Conservation (phyloP, 257 asterid species). For the Nicotiana obtusifolia region DNA sequence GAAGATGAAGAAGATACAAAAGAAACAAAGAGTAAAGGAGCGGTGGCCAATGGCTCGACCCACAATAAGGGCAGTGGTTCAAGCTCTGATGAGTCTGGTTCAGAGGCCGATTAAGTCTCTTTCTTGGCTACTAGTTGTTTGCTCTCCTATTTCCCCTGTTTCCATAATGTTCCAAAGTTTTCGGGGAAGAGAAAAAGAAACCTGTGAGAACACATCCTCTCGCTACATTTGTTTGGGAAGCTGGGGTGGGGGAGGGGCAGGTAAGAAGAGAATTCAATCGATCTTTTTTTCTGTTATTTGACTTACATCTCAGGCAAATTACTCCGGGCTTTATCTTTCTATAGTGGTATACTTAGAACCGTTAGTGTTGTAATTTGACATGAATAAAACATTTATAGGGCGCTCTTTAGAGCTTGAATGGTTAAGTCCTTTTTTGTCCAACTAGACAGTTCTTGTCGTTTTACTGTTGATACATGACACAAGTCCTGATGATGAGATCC, state of each 20-base stretch:
- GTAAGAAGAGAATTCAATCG: not conserved
- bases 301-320: not conserved
- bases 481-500: too few relatives aligned
- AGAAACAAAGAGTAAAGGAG: conserved; percentile 38
- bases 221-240: not conserved
- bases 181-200: not conserved
- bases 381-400: not conserved
- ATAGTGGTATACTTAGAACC: not conserved
- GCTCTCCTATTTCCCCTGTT: not conserved
- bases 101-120: conserved; percentile 42
- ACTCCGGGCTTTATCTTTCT: not conserved
- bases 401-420: not conserved
- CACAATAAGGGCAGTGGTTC: conserved; percentile 33
- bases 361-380: not conserved
- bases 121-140: not conserved
- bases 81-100: conserved; percentile 58
- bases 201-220: not conserved
- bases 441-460: not conserved
- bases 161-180: not conserved
- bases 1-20: conserved; percentile 78
- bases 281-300: not conserved
- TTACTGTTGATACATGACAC: too few relatives aligned
- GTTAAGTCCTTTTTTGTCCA: not conserved
- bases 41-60: conserved; percentile 51
- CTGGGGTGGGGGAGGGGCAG: not conserved